phyloP scores from a whole-genome alignment of 345 rosid genomes.

The Brassica incana region DNA sequence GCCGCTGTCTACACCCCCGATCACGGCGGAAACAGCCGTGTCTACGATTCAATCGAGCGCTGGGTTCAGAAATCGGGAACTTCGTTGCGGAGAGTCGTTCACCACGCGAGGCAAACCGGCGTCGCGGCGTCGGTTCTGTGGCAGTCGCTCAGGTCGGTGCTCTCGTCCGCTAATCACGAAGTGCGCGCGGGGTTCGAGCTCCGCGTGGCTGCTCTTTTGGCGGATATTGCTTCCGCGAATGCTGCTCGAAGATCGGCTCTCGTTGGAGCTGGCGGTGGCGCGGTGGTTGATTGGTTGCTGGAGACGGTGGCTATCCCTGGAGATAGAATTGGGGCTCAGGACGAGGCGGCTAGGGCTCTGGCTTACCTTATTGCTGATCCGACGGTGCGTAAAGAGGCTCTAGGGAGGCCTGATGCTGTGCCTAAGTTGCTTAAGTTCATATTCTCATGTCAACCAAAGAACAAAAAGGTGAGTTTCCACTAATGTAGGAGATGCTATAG shows the following conservation, averaged over 20 bases:
- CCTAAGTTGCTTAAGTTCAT: slow-evolving; percentile 79
- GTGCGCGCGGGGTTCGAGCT: slow-evolving; percentile 89
- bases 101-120: slow-evolving; percentile 72
- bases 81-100: slow-evolving; percentile 57
- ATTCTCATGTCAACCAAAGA: slow-evolving; percentile 82
- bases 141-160: slow-evolving; percentile 87
- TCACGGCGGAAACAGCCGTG: slow-evolving; percentile 30
- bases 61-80: slow-evolving; percentile 56
- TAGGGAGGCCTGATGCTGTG: slow-evolving; percentile 83
- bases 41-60: slow-evolving; percentile 49
- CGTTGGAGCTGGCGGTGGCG: slow-evolving; percentile 84
- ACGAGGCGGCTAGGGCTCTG: slow-evolving; percentile 91
- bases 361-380: slow-evolving; percentile 91
- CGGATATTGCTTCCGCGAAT: slow-evolving; percentile 86
- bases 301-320: slow-evolving; percentile 67
- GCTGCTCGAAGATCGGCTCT: slow-evolving; percentile 74
- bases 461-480: slow-evolving; percentile 57
- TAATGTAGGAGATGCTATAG: not conserved
- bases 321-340: slow-evolving; percentile 75
- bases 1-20: slow-evolving; percentile 44
- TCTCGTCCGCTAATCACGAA: slow-evolving; percentile 93
- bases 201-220: slow-evolving; percentile 82
- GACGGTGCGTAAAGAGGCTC: slow-evolving; percentile 61
- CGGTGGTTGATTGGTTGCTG: slow-evolving; percentile 92
- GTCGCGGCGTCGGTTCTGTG: slow-evolving; percentile 80